A percentile compares a stretch with the other conserved stretches of the same genome.
These are phyloP conservation scores for Syzygium aromaticum DNA, from an alignment of 345 rosid genomes.

Conservation along the genomic window DNA sequence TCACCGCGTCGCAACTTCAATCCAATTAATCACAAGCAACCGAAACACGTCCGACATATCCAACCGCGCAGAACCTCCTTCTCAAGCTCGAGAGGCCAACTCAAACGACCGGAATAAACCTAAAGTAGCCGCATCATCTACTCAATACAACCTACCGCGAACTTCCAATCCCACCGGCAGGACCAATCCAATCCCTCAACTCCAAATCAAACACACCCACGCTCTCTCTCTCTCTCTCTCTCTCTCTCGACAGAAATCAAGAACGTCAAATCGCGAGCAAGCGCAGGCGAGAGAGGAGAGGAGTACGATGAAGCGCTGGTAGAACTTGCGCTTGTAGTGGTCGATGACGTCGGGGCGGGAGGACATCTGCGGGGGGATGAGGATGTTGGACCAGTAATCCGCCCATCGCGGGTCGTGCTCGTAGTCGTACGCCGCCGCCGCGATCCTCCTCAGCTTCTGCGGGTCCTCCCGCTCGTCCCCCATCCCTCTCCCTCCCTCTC, in stretches of 20 bases:
- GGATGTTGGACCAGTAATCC: conserved; percentile 88
- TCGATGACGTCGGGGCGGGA: conserved; percentile 80
- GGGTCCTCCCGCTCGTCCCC: conserved; percentile 77
- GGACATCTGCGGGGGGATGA: conserved; percentile 87
- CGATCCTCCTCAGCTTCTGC: conserved; percentile 64
- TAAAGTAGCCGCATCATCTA: neutral
- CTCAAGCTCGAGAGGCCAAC: neutral
- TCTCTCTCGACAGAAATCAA: neutral
- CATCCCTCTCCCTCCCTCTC: conserved; percentile 20
- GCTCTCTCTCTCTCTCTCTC: neutral
- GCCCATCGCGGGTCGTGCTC: conserved; percentile 84
- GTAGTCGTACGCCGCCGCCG: conserved; percentile 86
- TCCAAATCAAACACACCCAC: neutral
- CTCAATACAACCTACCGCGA: neutral
- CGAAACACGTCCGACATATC: neutral
- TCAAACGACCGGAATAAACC: neutral
- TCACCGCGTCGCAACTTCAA: neutral
- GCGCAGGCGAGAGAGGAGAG: neutral
- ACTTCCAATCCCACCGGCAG: neutral
- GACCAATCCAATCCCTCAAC: neutral
- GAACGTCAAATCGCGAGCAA: neutral
- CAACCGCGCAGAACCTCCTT: neutral
- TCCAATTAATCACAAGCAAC: neutral
- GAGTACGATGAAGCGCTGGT: conserved; percentile 79
- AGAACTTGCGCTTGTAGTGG: conserved; percentile 94